A percentile compares a stretch with the other conserved stretches of the same genome.
phyloP scores from a whole-genome alignment of 2,329 filamentous ascomycete species.

The Paecilomyces dactylethromorphus region DNA sequence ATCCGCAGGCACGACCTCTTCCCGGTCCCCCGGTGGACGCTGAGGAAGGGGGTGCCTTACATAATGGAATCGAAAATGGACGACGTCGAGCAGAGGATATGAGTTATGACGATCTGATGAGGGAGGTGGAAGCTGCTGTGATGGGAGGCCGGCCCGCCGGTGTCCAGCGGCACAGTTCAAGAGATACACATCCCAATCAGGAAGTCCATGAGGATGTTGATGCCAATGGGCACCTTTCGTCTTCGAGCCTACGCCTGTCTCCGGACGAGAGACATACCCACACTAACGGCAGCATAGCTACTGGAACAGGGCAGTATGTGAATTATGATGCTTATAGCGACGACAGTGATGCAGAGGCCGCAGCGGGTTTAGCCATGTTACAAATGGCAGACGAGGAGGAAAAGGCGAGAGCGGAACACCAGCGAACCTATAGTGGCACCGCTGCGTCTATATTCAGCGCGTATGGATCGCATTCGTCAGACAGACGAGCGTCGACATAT shows the following conservation, averaged over 20 bases:
- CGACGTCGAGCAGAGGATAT: slow-evolving; percentile 33
- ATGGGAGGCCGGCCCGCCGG: slow-evolving; percentile 26
- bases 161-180: slow-evolving; percentile 17
- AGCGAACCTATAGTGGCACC: slow-evolving; percentile 49
- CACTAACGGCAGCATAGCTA: slow-evolving; percentile 43
- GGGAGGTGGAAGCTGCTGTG: slow-evolving; percentile 50
- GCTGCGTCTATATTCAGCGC: slow-evolving; percentile 44
- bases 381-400: slow-evolving; percentile 75
- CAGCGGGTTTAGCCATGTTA: slow-evolving; percentile 77
- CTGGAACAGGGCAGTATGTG: slow-evolving; percentile 37
- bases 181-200: slow-evolving; percentile 4
- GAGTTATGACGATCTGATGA: slow-evolving; percentile 52
- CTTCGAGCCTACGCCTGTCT: slow-evolving; percentile 22
- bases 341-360: slow-evolving; percentile 82
- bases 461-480: slow-evolving; percentile 35
- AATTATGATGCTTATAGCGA: slow-evolving; percentile 52
- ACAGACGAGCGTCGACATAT: slow-evolving; percentile 17
- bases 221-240: slow-evolving; percentile 3
- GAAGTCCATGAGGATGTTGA: background rate
- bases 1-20: slow-evolving; percentile 53
- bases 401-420: slow-evolving; percentile 44
- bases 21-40: slow-evolving; percentile 50
- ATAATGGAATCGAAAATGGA: slow-evolving; percentile 16
- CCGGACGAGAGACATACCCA: slow-evolving; percentile 40
- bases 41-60: slow-evolving; percentile 22